phyloP scores from a whole-genome alignment of 768 basidiomycete species.

The Suillus americanus region DNA sequence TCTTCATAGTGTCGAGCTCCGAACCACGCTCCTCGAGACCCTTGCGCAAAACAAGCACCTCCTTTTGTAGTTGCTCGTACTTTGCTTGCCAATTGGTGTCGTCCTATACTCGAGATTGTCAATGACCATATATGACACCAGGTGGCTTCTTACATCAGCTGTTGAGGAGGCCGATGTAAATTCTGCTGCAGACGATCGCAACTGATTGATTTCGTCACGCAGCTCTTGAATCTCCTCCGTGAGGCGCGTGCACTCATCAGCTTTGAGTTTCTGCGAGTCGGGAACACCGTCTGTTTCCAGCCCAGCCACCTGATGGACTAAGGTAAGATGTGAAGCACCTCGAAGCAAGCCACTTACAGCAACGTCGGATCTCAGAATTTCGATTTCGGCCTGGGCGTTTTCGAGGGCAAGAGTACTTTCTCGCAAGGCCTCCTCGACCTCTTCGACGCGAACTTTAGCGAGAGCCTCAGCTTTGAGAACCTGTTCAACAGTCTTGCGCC shows the following conservation, averaged over 20 bases:
- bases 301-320: conserved; percentile 40
- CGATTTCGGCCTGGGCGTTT: conserved; percentile 88
- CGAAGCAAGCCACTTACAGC: conserved; percentile 49
- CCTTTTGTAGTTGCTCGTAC: conserved; percentile 32
- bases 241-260: conserved; percentile 51
- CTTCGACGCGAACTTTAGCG: conserved; percentile 68
- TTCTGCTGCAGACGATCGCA: conserved; percentile 27
- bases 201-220: conserved; percentile 45
- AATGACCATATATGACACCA: background rate
- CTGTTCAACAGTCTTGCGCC: conserved; percentile 65
- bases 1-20: conserved; percentile 58
- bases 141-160: conserved; percentile 22
- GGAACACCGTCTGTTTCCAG: conserved; percentile 41
- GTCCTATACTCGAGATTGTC: conserved; percentile 16
- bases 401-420: conserved; percentile 89
- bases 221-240: conserved; percentile 57
- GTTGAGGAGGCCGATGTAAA: conserved; percentile 10
- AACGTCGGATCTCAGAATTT: conserved; percentile 70
- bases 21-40: conserved; percentile 38
- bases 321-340: background rate
- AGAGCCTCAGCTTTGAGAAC: conserved; percentile 58
- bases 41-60: conserved; percentile 30
- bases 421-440: conserved; percentile 86
- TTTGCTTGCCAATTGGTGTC: conserved; percentile 24
- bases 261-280: conserved; percentile 46